phyloP scores from a whole-genome alignment of 2,329 filamentous ascomycete species.

The Penicillium oxalicum region DNA sequence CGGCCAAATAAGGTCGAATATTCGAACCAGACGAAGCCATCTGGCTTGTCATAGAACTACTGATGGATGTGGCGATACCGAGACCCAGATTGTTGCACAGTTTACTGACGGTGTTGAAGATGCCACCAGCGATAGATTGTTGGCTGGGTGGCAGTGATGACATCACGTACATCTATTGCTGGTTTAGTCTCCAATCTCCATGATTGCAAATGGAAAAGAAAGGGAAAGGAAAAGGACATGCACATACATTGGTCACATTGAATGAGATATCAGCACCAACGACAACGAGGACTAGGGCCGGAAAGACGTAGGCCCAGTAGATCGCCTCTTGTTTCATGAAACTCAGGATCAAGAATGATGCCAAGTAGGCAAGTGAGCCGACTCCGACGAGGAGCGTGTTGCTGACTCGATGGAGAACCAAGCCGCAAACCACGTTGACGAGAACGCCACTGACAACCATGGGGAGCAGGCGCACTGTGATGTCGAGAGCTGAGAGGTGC shows the following conservation, averaged over 20 bases:
- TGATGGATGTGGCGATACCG: constrained; percentile 50
- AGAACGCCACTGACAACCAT: constrained; percentile 58
- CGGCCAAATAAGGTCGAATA: constrained; percentile 25
- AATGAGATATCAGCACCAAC: constrained; percentile 65
- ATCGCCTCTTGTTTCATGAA: constrained; percentile 50
- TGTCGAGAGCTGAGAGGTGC: constrained; percentile 49
- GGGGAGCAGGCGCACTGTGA: constrained; percentile 59
- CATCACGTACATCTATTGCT: constrained; percentile 60
- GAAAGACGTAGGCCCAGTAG: constrained; percentile 64
- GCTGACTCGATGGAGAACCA: constrained; percentile 57
- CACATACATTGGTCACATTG: constrained; percentile 59
- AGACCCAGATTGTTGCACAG: constrained; percentile 56
- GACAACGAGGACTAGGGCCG: constrained; percentile 55
- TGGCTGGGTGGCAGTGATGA: constrained; percentile 57
- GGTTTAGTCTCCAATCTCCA: constrained; percentile 6
- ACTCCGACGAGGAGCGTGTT: constrained; percentile 58
- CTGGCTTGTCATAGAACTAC: constrained; percentile 16
- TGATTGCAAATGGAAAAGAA: neutral
- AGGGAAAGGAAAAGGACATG: too few relatives aligned
- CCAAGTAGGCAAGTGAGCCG: constrained; percentile 42
- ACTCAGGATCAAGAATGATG: constrained; percentile 49
- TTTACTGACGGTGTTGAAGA: constrained; percentile 62
- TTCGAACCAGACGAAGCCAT: constrained; percentile 14
- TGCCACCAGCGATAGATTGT: constrained; percentile 60
- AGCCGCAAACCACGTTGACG: constrained; percentile 58